These are phyloP conservation scores for Populus deltoides DNA, from an alignment of 345 rosid species.

Conservation along the genomic window DNA sequence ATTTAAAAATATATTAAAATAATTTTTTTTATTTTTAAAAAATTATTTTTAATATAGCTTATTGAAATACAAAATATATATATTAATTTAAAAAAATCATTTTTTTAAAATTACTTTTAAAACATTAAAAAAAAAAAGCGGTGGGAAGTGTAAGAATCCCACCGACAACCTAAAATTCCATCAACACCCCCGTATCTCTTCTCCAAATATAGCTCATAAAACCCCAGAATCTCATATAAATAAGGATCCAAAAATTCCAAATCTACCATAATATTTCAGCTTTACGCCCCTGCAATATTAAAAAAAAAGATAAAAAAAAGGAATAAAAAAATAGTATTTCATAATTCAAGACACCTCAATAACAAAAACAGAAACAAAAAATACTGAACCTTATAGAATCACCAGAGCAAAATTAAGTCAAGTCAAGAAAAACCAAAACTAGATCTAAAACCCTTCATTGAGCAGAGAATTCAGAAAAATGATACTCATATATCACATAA, in stretches of 20 bases:
- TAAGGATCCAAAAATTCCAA: neutral
- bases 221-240: neutral
- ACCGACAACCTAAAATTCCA: neutral
- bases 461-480: neutral
- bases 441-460: neutral
- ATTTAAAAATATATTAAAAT: too few relatives aligned
- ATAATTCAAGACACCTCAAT: neutral
- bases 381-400: neutral
- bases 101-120: too few relatives aligned
- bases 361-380: neutral
- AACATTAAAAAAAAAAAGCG: too few relatives aligned
- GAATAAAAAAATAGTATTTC: neutral
- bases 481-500: neutral
- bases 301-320: neutral
- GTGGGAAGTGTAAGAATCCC: neutral
- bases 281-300: neutral
- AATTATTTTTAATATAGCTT: too few relatives aligned
- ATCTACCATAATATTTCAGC: neutral
- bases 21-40: too few relatives aligned
- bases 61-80: too few relatives aligned
- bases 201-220: neutral
- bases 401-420: neutral
- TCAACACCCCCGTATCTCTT: neutral
- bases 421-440: neutral
- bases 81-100: too few relatives aligned